Percentiles rank a stretch among this genome's conserved stretches.
Conservation (phyloP, 768 basidiomycete species). For the Mrakia gelida region DNA sequence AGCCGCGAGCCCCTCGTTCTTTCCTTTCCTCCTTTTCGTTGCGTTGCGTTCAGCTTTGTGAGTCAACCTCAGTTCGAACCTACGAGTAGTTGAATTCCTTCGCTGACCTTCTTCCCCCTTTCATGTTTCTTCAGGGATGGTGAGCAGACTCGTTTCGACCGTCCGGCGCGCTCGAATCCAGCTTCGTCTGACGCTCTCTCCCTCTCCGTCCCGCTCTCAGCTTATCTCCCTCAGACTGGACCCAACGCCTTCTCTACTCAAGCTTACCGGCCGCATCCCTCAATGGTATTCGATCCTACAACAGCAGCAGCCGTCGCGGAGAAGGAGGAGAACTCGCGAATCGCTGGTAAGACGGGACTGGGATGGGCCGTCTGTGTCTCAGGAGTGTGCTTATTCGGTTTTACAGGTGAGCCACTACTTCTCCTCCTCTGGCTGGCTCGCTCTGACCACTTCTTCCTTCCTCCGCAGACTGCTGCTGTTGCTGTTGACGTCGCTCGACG, state of each 20-base stretch:
- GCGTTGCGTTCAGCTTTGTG: background rate
- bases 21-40: background rate
- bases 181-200: background rate
- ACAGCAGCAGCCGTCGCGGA: background rate
- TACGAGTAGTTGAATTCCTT: background rate
- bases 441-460: too few relatives aligned
- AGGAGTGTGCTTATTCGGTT: slow-evolving; percentile 9
- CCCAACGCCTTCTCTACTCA: slow-evolving; percentile 24
- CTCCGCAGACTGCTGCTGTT: slow-evolving; percentile 14
- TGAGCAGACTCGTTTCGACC: background rate
- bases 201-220: background rate
- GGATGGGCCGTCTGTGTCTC: slow-evolving; percentile 9
- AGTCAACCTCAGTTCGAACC: background rate
- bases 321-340: slow-evolving; percentile 15
- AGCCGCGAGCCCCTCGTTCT: background rate
- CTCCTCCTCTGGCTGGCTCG: background rate
- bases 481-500: background rate
- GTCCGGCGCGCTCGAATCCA: background rate
- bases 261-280: background rate
- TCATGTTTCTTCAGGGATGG: background rate
- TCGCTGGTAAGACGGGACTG: slow-evolving; percentile 16
- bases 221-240: slow-evolving; percentile 16
- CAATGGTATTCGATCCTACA: slow-evolving; percentile 2
- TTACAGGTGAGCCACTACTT: background rate
- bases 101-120: too few relatives aligned